These are phyloP conservation scores for Dendrobium catenatum DNA, from an alignment of 106 monocot species.

Conservation along the genomic window DNA sequence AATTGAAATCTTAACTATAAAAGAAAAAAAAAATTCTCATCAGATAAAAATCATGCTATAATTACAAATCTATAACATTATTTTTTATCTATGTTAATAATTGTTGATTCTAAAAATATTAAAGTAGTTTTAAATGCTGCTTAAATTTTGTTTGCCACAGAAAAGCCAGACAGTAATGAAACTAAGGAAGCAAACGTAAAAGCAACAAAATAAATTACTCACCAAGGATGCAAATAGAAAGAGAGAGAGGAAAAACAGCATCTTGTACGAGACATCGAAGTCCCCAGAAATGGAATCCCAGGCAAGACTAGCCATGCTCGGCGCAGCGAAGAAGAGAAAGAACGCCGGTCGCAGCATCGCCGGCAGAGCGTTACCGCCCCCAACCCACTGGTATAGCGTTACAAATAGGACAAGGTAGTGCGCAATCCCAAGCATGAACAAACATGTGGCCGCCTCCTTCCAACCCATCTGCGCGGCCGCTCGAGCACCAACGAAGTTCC, in stretches of 20 bases:
- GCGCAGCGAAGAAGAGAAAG: conserved; percentile 14
- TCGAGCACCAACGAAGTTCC: conserved; percentile 10
- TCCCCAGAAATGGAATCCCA: conserved; percentile 15
- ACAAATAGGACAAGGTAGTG: conserved; percentile 14
- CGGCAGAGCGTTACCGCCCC: not conserved
- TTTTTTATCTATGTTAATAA: too few species aligned
- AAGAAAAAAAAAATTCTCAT: too few species aligned
- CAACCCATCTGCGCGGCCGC: conserved; percentile 10
- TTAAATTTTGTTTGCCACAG: too few species aligned
- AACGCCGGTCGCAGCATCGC: conserved; percentile 16
- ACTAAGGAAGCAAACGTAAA: too few species aligned
- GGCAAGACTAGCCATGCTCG: conserved; percentile 23
- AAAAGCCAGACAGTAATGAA: too few species aligned
- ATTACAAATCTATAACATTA: too few species aligned
- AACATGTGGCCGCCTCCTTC: conserved; percentile 10
- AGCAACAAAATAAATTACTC: not conserved
- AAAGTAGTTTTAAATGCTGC: too few species aligned
- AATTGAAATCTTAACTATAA: too few species aligned
- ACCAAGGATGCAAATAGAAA: conserved; percentile 19
- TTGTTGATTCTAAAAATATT: too few species aligned
- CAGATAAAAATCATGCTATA: too few species aligned
- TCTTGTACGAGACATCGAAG: conserved; percentile 9
- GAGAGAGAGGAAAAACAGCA: conserved; percentile 16
- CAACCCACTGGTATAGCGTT: conserved; percentile 12
- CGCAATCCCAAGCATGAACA: conserved; percentile 16